phyloP scores from a whole-genome alignment of 768 basidiomycete genomes.

The Amanita fuliginea region DNA sequence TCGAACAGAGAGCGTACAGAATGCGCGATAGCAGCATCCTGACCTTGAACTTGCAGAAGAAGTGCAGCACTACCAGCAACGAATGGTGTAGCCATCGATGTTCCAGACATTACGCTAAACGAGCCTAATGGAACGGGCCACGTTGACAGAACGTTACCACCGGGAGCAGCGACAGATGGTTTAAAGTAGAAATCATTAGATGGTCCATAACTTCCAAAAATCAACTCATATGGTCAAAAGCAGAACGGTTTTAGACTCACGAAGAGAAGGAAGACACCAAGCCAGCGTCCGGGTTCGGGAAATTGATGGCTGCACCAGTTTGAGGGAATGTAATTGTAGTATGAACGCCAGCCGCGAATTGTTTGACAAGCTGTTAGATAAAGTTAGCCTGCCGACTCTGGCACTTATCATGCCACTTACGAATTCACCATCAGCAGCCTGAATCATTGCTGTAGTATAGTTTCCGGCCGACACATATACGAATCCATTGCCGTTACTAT shows the following conservation, averaged over 20 bases:
- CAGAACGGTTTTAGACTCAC: conserved; percentile 8
- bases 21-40: conserved; percentile 16
- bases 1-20: conserved; percentile 29
- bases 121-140: conserved; percentile 28
- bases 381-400: background rate
- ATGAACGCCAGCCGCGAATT: conserved; percentile 32
- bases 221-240: background rate
- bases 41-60: conserved; percentile 29
- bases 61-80: conserved; percentile 31
- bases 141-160: conserved; percentile 40
- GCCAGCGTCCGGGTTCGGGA: conserved; percentile 42
- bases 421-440: conserved; percentile 43
- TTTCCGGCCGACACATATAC: conserved; percentile 29
- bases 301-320: conserved; percentile 26
- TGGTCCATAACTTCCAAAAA: conserved; percentile 35
- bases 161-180: conserved; percentile 41
- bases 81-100: conserved; percentile 35
- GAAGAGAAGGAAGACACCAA: conserved; percentile 42
- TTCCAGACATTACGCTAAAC: conserved; percentile 31
- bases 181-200: conserved; percentile 50
- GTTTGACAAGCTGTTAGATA: conserved; percentile 30
- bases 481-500: conserved; percentile 40
- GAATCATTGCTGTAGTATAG: conserved; percentile 40
- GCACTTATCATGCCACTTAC: conserved; percentile 21
- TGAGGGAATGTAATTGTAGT: conserved; percentile 39